A percentile compares a stretch with the other conserved stretches of the same genome.
phyloP scores from a whole-genome alignment of 495 filamentous ascomycete species.

The Hyaloscypha finlandica region DNA sequence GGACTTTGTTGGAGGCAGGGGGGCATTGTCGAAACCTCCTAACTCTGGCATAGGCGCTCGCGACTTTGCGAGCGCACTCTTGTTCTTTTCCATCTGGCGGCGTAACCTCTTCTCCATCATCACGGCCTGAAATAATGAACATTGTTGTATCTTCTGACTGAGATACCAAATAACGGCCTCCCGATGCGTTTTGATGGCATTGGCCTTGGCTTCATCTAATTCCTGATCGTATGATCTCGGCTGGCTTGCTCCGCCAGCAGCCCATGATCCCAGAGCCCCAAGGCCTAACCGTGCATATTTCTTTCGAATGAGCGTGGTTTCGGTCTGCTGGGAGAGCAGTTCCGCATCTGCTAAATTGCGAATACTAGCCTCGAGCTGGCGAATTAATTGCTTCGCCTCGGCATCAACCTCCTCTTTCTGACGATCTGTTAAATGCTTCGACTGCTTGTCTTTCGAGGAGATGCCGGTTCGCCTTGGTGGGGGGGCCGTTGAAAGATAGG shows the following conservation, averaged over 20 bases:
- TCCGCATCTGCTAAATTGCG: constrained; percentile 78
- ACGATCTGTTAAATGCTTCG: constrained; percentile 59
- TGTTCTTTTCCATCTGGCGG: constrained; percentile 84
- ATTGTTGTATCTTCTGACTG: constrained; percentile 70
- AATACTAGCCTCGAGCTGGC: constrained; percentile 78
- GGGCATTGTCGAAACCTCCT: constrained; percentile 24
- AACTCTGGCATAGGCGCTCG: constrained; percentile 35
- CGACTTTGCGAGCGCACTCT: constrained; percentile 78
- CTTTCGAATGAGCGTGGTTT: constrained; percentile 62
- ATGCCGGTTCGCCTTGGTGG: constrained; percentile 47
- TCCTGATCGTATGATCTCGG: constrained; percentile 61
- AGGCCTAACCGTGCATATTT: constrained; percentile 60
- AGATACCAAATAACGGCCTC: constrained; percentile 86
- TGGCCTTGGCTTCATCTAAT: constrained; percentile 65
- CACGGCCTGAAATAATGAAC: constrained; percentile 70
- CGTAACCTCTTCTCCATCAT: constrained; percentile 91
- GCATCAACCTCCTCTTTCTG: constrained; percentile 82
- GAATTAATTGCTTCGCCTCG: constrained; percentile 77
- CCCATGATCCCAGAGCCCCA: constrained; percentile 71
- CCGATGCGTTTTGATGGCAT: constrained; percentile 60
- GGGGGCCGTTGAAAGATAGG: constrained; percentile 83
- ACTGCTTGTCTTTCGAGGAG: constrained; percentile 46
- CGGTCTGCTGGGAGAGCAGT: constrained; percentile 73
- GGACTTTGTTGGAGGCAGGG: constrained; percentile 18
- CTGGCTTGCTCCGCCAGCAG: constrained; percentile 52